Conservation (phyloP, 306 rosid species). For the Malus domestica region ASM211411v1 NC_041791.1:30799501-30800000, state of each 20-base stretch:
- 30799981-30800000: not conserved
- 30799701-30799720: not conserved
- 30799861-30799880: not conserved
- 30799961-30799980: not conserved
- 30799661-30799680: slow-evolving; percentile 3
- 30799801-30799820: not conserved
- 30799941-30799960: not conserved
- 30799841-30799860: not conserved
- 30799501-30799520: slow-evolving; percentile 55
- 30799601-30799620: slow-evolving; percentile 38
- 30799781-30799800: not conserved
- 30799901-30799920: not conserved
- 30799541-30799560: slow-evolving; percentile 99
- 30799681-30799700: not conserved
- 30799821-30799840: not conserved
- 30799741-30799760: not conserved
- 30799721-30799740: not conserved
- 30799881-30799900: not conserved
- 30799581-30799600: slow-evolving; percentile 82
- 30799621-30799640: not conserved
- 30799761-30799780: not conserved
- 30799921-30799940: not conserved
- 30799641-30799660: not conserved
- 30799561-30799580: slow-evolving; percentile 76
- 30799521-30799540: slow-evolving; percentile 81